Evolutionary conservation across 208 protist species (phyloP).

Genomic region (Balamuthia mandrillaris): DNA sequence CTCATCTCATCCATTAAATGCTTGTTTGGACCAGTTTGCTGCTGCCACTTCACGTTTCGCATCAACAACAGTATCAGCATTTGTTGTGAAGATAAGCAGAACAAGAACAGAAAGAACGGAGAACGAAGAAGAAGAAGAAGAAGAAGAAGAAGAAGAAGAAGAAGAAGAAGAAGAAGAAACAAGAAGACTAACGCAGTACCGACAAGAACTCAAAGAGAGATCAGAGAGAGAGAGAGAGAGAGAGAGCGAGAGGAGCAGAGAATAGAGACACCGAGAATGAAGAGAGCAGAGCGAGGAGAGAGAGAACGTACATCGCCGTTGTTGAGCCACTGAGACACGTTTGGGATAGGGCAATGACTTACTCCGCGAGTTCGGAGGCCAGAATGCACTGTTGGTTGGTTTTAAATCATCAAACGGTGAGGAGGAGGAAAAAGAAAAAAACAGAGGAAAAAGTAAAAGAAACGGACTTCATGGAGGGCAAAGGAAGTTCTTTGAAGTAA

Average conservation of each 20-base stretch:
- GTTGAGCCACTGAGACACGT: neutral
- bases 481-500: slow-evolving; percentile 60
- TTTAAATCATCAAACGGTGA: neutral
- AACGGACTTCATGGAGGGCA: slow-evolving; percentile 36
- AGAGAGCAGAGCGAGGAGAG: too few relatives aligned
- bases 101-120: too few relatives aligned
- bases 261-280: too few relatives aligned
- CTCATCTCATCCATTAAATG: neutral
- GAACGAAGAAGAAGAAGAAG: too few relatives aligned
- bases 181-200: too few relatives aligned
- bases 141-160: too few relatives aligned
- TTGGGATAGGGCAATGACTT: slow-evolving; percentile 19
- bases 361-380: neutral
- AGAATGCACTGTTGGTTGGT: neutral
- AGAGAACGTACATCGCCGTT: neutral
- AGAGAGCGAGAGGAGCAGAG: too few relatives aligned
- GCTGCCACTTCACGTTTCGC: neutral
- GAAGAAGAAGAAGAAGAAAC: too few relatives aligned
- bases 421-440: neutral
- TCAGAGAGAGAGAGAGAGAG: too few relatives aligned
- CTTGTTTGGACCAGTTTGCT: neutral
- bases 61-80: too few relatives aligned
- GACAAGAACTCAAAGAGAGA: too few relatives aligned
- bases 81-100: too few relatives aligned
- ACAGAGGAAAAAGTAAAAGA: neutral